A percentile compares a stretch with the other conserved stretches of the same genome.
Conservation (phyloP, 179 eudicot species). For the Silene coronaria region DNA sequence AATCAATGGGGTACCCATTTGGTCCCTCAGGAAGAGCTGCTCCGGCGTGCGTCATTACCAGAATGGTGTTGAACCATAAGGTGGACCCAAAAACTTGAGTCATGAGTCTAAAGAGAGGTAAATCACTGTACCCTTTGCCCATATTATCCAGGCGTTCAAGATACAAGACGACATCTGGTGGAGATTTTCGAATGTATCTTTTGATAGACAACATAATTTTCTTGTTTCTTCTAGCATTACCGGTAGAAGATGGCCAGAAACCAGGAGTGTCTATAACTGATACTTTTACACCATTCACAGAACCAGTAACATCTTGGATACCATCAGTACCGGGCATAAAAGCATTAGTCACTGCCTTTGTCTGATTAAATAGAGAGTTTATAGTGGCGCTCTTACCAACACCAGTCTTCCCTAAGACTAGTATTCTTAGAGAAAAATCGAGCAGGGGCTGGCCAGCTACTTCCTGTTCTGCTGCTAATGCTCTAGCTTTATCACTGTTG, state of each 20-base stretch:
- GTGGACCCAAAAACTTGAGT: slow-evolving; percentile 78
- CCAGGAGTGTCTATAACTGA: slow-evolving; percentile 91
- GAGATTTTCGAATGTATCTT: slow-evolving; percentile 49
- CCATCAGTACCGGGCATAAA: slow-evolving; percentile 67
- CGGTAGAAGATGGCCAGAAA: slow-evolving; percentile 57
- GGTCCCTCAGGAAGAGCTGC: slow-evolving; percentile 76
- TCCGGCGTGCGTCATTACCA: slow-evolving; percentile 84
- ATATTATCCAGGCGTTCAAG: slow-evolving; percentile 83
- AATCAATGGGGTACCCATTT: slow-evolving; percentile 63
- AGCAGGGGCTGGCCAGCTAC: slow-evolving; percentile 45
- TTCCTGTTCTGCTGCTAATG: slow-evolving; percentile 64
- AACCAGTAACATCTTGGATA: slow-evolving; percentile 67
- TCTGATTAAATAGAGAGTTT: slow-evolving; percentile 69
- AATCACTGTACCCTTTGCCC: slow-evolving; percentile 55
- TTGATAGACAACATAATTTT: slow-evolving; percentile 64
- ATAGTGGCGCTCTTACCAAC: slow-evolving; percentile 95
- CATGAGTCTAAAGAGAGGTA: slow-evolving; percentile 73
- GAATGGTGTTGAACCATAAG: slow-evolving; percentile 86
- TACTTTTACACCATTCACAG: slow-evolving; percentile 54
- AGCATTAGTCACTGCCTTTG: slow-evolving; percentile 67
- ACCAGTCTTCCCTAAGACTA: slow-evolving; percentile 81
- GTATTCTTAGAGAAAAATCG: slow-evolving; percentile 63
- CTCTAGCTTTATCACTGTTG: slow-evolving; percentile 54
- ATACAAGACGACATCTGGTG: slow-evolving; percentile 81
- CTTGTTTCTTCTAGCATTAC: slow-evolving; percentile 52